Evolutionary conservation across 2,329 filamentous ascomycete genomes (phyloP).

Genomic region (Pseudohalonectria lignicola): DNA sequence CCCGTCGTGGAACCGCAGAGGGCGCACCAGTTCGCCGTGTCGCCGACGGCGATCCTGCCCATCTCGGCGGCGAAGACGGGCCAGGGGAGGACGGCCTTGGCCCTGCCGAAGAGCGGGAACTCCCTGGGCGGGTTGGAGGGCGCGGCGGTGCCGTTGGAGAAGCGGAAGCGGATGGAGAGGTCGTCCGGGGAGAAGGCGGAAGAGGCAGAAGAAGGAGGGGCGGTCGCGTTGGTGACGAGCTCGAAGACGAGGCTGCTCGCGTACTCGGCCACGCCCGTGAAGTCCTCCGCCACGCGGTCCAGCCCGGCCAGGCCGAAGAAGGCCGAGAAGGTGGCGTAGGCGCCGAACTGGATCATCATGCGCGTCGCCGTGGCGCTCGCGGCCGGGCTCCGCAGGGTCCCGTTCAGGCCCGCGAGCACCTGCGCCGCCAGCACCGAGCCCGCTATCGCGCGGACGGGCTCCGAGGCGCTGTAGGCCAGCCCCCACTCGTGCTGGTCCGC

Average conservation of each 20-base stretch:
- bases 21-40: constrained; percentile 58
- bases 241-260: constrained; percentile 76
- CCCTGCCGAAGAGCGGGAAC: constrained; percentile 51
- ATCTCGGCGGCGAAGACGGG: constrained; percentile 53
- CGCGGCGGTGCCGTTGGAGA: constrained; percentile 45
- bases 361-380: constrained; percentile 18
- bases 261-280: constrained; percentile 74
- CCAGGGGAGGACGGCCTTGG: constrained; percentile 51
- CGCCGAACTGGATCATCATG: constrained; percentile 46
- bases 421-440: constrained; percentile 47
- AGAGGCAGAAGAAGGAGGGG: constrained; percentile 23
- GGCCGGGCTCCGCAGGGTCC: constrained; percentile 25
- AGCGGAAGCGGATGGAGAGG: constrained; percentile 49
- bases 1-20: constrained; percentile 65
- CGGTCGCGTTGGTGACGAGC: constrained; percentile 45
- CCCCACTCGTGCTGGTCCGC: constrained; percentile 74
- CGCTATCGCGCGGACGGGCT: constrained; percentile 48
- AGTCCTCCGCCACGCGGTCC: constrained; percentile 41
- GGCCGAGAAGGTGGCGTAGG: constrained; percentile 50
- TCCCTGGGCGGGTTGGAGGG: constrained; percentile 31
- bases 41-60: constrained; percentile 54
- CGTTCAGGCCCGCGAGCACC: constrained; percentile 40
- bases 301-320: constrained; percentile 51
- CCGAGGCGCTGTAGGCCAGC: constrained; percentile 70
- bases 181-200: constrained; percentile 19